phyloP scores from a whole-genome alignment of 2,329 filamentous ascomycete genomes.

The Pezicula neosporulosa region DNA sequence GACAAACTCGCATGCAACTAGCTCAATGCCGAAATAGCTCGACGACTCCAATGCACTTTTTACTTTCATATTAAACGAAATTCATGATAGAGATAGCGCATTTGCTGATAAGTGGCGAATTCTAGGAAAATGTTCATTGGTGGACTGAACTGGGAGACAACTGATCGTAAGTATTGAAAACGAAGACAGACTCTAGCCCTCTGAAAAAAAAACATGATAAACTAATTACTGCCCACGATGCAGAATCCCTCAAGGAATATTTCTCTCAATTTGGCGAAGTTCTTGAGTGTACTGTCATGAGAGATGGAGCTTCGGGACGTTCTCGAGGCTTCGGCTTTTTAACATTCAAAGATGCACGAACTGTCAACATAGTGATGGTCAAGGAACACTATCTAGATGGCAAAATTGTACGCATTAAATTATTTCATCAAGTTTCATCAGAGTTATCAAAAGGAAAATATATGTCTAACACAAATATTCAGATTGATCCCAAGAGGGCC shows the following conservation, averaged over 20 bases:
- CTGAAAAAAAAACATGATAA: neutral
- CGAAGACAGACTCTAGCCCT: neutral
- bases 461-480: slow-evolving; percentile 16
- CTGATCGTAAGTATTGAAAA: slow-evolving; percentile 70
- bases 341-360: slow-evolving; percentile 96
- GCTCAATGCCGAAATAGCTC: no score
- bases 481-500: slow-evolving; percentile 95
- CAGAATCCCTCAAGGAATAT: slow-evolving; percentile 95
- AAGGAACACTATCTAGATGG: slow-evolving; percentile 98
- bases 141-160: slow-evolving; percentile 98
- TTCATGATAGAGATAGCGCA: neutral
- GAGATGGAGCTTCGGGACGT: slow-evolving; percentile 87
- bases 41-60: no score
- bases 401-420: slow-evolving; percentile 75
- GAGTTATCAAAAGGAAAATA: slow-evolving; percentile 6
- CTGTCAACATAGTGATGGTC: slow-evolving; percentile 98
- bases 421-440: slow-evolving; percentile 13
- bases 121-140: slow-evolving; percentile 99
- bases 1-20: no score
- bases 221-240: slow-evolving; percentile 5
- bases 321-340: slow-evolving; percentile 96
- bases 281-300: slow-evolving; percentile 98
- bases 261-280: slow-evolving; percentile 98
- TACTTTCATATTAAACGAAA: no score
- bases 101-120: slow-evolving; percentile 24